Percentiles rank a stretch among this genome's conserved stretches.
phyloP scores from a whole-genome alignment of 495 filamentous ascomycete species.

The Cudoniella acicularis region DNA sequence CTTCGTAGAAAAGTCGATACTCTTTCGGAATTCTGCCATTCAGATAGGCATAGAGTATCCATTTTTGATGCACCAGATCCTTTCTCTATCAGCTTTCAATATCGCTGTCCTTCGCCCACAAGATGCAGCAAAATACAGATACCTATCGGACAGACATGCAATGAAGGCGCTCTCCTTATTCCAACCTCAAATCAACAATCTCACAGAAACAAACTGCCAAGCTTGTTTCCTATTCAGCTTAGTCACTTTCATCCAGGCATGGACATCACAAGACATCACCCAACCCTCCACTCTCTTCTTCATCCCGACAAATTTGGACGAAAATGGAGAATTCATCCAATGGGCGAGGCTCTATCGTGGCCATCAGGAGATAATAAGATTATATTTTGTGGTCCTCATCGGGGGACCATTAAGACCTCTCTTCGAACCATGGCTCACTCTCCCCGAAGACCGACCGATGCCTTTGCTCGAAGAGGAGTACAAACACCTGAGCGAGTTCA shows the following conservation, averaged over 20 bases:
- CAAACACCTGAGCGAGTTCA: not conserved
- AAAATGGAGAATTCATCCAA: constrained; percentile 3
- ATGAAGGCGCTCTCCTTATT: constrained; percentile 13
- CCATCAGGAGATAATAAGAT: constrained; percentile 3
- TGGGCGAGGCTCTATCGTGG: constrained; percentile 22
- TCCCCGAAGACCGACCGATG: constrained; percentile 6
- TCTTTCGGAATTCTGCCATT: constrained; percentile 44
- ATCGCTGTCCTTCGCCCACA: constrained; percentile 35
- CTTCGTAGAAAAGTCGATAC: constrained; percentile 35
- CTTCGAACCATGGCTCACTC: constrained; percentile 8
- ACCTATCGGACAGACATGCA: constrained; percentile 14
- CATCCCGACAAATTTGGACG: not conserved
- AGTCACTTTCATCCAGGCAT: constrained; percentile 5
- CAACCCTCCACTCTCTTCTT: constrained; percentile 21
- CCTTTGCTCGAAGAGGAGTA: constrained; percentile 10
- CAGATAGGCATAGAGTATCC: constrained; percentile 43
- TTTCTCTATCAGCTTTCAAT: constrained; percentile 50
- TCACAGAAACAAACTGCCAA: constrained; percentile 15
- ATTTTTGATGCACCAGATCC: constrained; percentile 46
- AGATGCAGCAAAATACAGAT: constrained; percentile 18
- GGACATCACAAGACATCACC: constrained; percentile 15
- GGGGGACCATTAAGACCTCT: constrained; percentile 7
- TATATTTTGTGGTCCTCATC: not conserved
- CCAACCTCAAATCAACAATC: constrained; percentile 18
- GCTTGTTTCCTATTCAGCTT: constrained; percentile 21